Evolutionary conservation across 805 yeast species (phyloP), one percentile per base, ranked within the genome.

Genomic region (Nematodospora valgi): DNA sequence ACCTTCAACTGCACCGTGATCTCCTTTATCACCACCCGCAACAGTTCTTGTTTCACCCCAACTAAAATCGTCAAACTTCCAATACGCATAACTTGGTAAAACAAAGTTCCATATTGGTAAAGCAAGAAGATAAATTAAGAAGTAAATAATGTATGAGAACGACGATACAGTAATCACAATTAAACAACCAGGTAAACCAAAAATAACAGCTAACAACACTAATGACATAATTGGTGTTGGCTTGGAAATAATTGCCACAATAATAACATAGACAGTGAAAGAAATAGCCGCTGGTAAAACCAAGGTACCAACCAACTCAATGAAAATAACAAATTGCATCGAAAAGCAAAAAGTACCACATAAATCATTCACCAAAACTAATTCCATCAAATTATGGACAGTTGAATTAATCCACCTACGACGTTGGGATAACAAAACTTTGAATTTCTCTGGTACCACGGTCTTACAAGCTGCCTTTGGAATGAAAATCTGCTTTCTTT

Each of bases 351-450:
- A 88, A 0, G 94, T 86, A 47, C 97, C 97, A 71, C 97, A 88
- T 45, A 89, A 70, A 56, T 88, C 96, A 35, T 79, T 78, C 14
- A 88, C 89, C 43, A 86, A 63, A 4, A 82, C 85, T 51, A 88
- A 75, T 58, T 88, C 97, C 79, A 89, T 74, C 59, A 88, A 73
- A 53, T 88, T 88, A 60, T 88, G 97, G 23, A 88, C 89, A 0
- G 97, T 89, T 4, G 96, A 88, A 59, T 88, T 88, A 49, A 88
- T 88, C 97, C 97, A 88, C 57, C 97, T 84, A 65, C 97, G 86
- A 58, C 97, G 82, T 58, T 88, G 97, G 1, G 96, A 88, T 30
- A 88, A 67, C 44, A 88, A 68, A 31, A 88, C 93, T 44, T 62
- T 72, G 56, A 88, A 88, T 32, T 72, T 71, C 48, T 81, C 83